Percentiles rank a stretch among this genome's conserved stretches.
These are phyloP conservation scores for Mucor lusitanicus DNA, from an alignment of 371 early-diverging fungal genomes.

Conservation along the genomic window DNA sequence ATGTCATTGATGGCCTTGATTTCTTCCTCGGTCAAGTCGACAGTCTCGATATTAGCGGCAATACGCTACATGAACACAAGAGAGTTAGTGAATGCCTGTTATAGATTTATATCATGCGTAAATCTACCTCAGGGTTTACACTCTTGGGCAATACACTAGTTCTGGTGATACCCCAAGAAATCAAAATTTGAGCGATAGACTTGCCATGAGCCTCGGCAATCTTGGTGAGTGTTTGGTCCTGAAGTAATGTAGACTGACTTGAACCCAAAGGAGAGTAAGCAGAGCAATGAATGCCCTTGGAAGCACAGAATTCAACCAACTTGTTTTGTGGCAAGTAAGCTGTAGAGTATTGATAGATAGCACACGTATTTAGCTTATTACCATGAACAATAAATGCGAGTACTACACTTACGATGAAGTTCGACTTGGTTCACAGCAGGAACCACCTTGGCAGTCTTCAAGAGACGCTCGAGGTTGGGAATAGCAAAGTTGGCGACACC, in stretches of 20 bases:
- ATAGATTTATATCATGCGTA: neutral
- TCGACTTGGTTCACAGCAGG: slow-evolving; percentile 76
- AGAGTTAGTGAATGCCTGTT: neutral
- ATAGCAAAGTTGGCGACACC: slow-evolving; percentile 69
- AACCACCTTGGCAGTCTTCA: slow-evolving; percentile 55
- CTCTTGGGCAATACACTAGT: slow-evolving; percentile 58
- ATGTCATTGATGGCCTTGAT: slow-evolving; percentile 43
- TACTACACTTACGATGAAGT: slow-evolving; percentile 57
- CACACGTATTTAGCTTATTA: neutral
- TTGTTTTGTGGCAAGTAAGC: slow-evolving; percentile 69
- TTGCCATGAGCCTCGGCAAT: slow-evolving; percentile 67
- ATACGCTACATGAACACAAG: slow-evolving; percentile 29
- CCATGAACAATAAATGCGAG: too few relatives aligned
- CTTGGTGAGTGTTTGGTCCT: slow-evolving; percentile 47
- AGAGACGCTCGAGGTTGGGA: slow-evolving; percentile 51
- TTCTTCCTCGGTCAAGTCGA: slow-evolving; percentile 45
- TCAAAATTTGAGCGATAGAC: slow-evolving; percentile 73
- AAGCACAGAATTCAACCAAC: slow-evolving; percentile 55
- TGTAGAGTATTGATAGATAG: neutral
- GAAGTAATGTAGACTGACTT: slow-evolving; percentile 43
- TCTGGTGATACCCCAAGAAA: slow-evolving; percentile 80
- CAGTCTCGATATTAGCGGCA: slow-evolving; percentile 40
- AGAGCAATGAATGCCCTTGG: slow-evolving; percentile 60
- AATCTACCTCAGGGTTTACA: slow-evolving; percentile 42
- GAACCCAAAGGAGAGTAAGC: slow-evolving; percentile 78